Evolutionary conservation across 768 basidiomycete genomes (phyloP).

Genomic region (Galerina sulciceps): DNA sequence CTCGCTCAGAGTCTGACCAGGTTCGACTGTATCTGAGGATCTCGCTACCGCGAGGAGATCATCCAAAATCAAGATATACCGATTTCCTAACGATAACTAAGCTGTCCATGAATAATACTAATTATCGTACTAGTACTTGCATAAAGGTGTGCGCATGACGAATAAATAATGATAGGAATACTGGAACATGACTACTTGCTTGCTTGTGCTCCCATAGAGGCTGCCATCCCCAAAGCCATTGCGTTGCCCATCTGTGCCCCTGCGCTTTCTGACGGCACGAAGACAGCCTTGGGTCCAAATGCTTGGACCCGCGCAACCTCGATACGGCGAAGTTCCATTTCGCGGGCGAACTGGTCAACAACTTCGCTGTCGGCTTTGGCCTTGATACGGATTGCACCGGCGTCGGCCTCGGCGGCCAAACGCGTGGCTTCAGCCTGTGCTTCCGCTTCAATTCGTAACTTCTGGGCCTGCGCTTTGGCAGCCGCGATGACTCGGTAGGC

Average conservation of each 20-base stretch:
- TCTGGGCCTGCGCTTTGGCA: constrained; percentile 73
- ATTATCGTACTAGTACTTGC: too few relatives aligned
- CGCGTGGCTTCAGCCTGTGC: constrained; percentile 80
- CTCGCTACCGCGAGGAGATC: not conserved
- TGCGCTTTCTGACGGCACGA: constrained; percentile 66
- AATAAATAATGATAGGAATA: not conserved
- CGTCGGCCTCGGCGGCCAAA: constrained; percentile 77
- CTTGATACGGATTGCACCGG: constrained; percentile 67
- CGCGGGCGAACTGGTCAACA: constrained; percentile 67
- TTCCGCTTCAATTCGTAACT: constrained; percentile 74
- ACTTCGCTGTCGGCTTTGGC: constrained; percentile 67
- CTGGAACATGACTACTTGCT: constrained; percentile 3
- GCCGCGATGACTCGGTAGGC: constrained; percentile 76
- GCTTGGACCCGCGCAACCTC: constrained; percentile 68
- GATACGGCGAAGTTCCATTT: constrained; percentile 73
- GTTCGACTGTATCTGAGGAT: not conserved
- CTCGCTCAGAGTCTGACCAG: not conserved
- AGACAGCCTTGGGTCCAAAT: constrained; percentile 71
- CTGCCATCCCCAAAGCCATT: constrained; percentile 74
- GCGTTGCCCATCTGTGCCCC: constrained; percentile 63
- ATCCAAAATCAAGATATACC: too few relatives aligned
- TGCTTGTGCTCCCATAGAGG: constrained; percentile 54
- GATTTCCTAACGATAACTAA: not conserved
- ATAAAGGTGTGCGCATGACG: too few relatives aligned
- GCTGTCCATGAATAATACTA: too few relatives aligned